These are phyloP conservation scores for Choanephora cucurbitarum DNA, from an alignment of 371 early-diverging fungal genomes.

Conservation along the genomic window DNA sequence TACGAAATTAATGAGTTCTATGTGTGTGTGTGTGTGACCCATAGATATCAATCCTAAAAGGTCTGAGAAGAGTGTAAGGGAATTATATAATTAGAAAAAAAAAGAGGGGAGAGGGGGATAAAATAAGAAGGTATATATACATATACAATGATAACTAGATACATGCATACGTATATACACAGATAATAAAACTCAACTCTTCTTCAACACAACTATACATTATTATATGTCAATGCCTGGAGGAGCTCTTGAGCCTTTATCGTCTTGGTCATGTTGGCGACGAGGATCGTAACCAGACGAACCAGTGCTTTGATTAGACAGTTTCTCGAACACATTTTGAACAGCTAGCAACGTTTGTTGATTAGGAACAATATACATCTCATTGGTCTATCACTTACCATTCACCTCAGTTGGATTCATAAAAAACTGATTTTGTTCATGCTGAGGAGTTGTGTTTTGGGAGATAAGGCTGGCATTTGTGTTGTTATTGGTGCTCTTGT, in stretches of 20 bases:
- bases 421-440: conserved; percentile 15
- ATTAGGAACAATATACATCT: not conserved
- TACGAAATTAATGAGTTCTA: not conserved
- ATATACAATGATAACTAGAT: no score
- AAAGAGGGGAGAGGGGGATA: no score
- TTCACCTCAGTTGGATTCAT: conserved; percentile 13
- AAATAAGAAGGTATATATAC: no score
- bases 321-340: conserved; percentile 20
- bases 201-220: not conserved
- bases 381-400: conserved; percentile 14
- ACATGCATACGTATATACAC: no score
- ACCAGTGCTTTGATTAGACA: conserved; percentile 6
- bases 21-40: not conserved
- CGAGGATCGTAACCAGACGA: conserved; percentile 22
- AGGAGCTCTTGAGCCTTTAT: conserved; percentile 22
- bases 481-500: not conserved
- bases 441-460: conserved; percentile 12
- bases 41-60: no score
- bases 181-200: no score
- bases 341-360: conserved; percentile 1
- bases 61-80: no score
- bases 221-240: conserved; percentile 22
- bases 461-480: conserved; percentile 14
- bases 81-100: no score
- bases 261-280: conserved; percentile 13